Evolutionary conservation across 371 early-diverging fungal species (phyloP).

Genomic region (Mortierella sp.): DNA sequence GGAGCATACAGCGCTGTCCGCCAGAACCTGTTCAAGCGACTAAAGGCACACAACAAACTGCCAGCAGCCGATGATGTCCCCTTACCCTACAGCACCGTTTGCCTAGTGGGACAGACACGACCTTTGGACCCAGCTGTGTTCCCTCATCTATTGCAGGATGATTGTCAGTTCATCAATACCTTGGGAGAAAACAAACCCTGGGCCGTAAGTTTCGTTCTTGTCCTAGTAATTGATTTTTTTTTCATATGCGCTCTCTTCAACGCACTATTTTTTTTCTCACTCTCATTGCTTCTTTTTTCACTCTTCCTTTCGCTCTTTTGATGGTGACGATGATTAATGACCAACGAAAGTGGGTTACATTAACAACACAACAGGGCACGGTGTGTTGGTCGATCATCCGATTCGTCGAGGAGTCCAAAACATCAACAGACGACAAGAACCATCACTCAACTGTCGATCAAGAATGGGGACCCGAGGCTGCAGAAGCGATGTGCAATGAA

Average conservation of each 20-base stretch:
- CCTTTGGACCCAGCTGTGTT: conserved; percentile 17
- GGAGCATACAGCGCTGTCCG: conserved; percentile 32
- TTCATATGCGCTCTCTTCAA: no score
- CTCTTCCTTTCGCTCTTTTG: not conserved
- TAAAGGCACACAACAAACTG: not conserved
- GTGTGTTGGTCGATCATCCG: conserved; percentile 14
- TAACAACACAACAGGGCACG: not conserved
- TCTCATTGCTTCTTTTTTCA: not conserved
- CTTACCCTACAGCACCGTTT: conserved; percentile 5
- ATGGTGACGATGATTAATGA: not conserved
- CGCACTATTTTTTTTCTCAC: not conserved
- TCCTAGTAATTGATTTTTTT: no score
- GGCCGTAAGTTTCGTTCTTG: not conserved
- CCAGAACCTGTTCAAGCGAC: conserved; percentile 18
- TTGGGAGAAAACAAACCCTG: not conserved
- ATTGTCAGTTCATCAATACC: not conserved
- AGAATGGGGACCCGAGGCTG: conserved; percentile 43
- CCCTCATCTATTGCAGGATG: conserved; percentile 7
- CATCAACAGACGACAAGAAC: not conserved
- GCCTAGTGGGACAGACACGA: conserved; percentile 31
- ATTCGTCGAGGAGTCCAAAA: not conserved
- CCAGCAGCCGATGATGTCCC: conserved; percentile 14
- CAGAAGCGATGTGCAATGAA: conserved; percentile 38
- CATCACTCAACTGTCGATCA: not conserved
- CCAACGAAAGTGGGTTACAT: conserved; percentile 12